Evolutionary conservation across 2,329 filamentous ascomycete genomes (phyloP).

Genomic region (Daldinia sp.): DNA sequence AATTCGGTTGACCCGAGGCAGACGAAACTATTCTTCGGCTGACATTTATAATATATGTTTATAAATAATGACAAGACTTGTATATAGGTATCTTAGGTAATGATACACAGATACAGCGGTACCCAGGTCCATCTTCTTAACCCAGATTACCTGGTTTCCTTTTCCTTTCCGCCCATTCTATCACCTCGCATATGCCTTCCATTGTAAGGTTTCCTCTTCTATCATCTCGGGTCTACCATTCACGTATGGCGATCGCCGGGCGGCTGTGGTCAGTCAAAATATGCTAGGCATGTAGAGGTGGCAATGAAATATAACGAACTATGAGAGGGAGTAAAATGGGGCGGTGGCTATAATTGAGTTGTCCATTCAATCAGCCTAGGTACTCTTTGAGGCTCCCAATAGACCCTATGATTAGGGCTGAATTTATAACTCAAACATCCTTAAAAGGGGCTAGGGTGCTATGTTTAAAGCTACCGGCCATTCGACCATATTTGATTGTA

Average conservation of each 20-base stretch:
- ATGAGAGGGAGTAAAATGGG: not conserved
- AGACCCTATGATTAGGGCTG: not conserved
- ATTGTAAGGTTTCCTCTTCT: not conserved
- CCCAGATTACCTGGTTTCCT: not conserved
- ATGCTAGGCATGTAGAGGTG: not conserved
- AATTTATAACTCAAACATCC: not conserved
- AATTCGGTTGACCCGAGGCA: constrained; percentile 47
- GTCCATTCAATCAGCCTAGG: not conserved
- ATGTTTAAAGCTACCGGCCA: too few species aligned
- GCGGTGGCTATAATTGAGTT: not conserved
- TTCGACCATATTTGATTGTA: too few species aligned
- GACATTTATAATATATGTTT: constrained; percentile 14
- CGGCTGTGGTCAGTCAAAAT: not conserved
- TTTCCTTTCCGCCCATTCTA: not conserved
- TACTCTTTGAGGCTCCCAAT: not conserved
- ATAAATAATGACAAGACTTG: not conserved
- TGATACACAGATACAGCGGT: not conserved
- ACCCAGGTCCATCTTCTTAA: too few species aligned
- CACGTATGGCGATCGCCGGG: not conserved
- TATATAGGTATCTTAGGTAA: constrained; percentile 3
- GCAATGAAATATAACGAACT: not conserved
- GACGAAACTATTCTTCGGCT: constrained; percentile 65
- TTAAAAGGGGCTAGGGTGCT: too few species aligned
- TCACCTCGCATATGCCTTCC: not conserved
- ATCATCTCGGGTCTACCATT: not conserved